phyloP scores from a whole-genome alignment of 306 rosid genomes.

The Begonia loranthoides region DNA sequence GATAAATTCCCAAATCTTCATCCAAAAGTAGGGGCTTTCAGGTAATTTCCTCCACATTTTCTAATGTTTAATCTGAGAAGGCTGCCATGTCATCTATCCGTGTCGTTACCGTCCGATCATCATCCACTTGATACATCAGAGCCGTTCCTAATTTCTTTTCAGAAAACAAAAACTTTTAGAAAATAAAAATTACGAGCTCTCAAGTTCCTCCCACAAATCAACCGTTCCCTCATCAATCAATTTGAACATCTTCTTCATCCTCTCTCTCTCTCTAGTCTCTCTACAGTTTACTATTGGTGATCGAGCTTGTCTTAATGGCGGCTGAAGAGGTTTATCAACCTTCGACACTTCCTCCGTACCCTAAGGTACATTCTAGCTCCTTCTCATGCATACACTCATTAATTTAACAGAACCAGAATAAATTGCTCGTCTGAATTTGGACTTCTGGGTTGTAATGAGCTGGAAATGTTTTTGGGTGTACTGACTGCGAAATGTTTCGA shows the following conservation, averaged over 20 bases:
- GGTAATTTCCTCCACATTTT: no score
- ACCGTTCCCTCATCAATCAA: slow-evolving; percentile 10
- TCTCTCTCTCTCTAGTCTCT: slow-evolving; percentile 4
- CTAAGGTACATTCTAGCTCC: slow-evolving; percentile 39
- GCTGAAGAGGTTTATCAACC: slow-evolving; percentile 34
- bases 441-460: no score
- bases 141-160: slow-evolving; percentile 28
- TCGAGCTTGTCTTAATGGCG: slow-evolving; percentile 39
- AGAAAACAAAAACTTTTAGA: slow-evolving; percentile 12
- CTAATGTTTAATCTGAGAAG: no score
- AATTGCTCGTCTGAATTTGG: no score
- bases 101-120: slow-evolving; percentile 28
- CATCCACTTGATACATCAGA: slow-evolving; percentile 15
- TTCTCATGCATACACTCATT: not conserved
- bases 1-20: no score
- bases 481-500: no score
- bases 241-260: slow-evolving; percentile 10
- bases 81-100: slow-evolving; percentile 51
- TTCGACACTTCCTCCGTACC: slow-evolving; percentile 62
- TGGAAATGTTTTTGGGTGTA: no score
- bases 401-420: no score
- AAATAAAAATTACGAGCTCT: slow-evolving; percentile 20
- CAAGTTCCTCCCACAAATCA: slow-evolving; percentile 22
- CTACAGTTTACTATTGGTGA: not conserved
- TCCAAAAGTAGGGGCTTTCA: no score